phyloP scores from a whole-genome alignment of 805 yeast species.

The Candida arabinofermentans region DNA sequence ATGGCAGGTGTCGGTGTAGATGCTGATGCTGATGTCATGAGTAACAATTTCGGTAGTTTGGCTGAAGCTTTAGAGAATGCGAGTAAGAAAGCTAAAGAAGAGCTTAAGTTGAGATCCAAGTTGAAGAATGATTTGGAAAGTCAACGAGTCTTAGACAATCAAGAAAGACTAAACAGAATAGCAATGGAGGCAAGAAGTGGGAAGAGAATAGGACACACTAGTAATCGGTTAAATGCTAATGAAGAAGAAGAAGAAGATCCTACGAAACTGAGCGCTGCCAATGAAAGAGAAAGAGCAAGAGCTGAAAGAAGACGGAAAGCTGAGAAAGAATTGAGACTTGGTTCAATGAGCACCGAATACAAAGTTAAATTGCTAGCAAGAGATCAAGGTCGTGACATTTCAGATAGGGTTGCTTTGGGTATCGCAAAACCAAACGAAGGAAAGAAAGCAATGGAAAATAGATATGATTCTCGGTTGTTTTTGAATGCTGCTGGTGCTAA shows the following conservation, averaged over 20 bases:
- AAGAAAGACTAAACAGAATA: slow-evolving; percentile 44
- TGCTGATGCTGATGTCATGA: slow-evolving; percentile 36
- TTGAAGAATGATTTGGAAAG: slow-evolving; percentile 47
- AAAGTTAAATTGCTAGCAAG: slow-evolving; percentile 40
- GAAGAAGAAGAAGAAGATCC: slow-evolving; percentile 12
- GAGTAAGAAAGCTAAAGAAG: slow-evolving; percentile 55
- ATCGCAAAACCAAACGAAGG: slow-evolving; percentile 28
- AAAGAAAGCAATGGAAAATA: slow-evolving; percentile 32
- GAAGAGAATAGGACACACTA: slow-evolving; percentile 5
- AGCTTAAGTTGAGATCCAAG: slow-evolving; percentile 46
- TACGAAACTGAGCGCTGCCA: slow-evolving; percentile 20
- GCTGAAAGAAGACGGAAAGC: slow-evolving; percentile 43
- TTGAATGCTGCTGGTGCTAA: slow-evolving; percentile 39
- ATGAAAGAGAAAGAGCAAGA: slow-evolving; percentile 36
- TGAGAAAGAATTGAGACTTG: slow-evolving; percentile 41
- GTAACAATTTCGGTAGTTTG: slow-evolving; percentile 56
- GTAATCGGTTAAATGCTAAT: slow-evolving; percentile 13
- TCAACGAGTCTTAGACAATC: slow-evolving; percentile 45
- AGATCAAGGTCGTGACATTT: slow-evolving; percentile 47
- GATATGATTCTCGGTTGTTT: slow-evolving; percentile 58
- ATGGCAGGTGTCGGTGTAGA: slow-evolving; percentile 49
- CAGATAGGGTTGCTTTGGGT: slow-evolving; percentile 53
- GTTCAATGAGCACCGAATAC: slow-evolving; percentile 42
- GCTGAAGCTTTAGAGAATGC: slow-evolving; percentile 72
- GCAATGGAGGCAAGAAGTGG: slow-evolving; percentile 45